Conservation (phyloP, 139 green algal species). For the Asterochloris sp. region DNA sequence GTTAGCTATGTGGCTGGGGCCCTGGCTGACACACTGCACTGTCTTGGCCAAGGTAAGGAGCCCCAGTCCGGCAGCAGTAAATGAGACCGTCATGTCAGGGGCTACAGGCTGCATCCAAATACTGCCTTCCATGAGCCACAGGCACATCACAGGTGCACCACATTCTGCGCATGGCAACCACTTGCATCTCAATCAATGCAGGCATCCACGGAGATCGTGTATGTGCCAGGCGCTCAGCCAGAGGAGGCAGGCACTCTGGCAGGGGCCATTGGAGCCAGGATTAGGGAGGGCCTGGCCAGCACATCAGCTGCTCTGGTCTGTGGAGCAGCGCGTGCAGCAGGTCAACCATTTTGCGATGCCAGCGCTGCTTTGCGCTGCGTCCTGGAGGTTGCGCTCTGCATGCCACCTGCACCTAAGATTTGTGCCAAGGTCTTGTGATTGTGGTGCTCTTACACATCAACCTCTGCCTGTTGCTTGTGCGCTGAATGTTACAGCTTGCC, state of each 20-base stretch:
- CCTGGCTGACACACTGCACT: no score
- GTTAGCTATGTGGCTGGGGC: no score
- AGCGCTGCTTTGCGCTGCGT: not conserved
- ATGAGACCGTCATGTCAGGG: no score
- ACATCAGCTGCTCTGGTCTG: conserved; percentile 17
- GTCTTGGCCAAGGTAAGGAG: no score
- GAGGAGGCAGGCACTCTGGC: conserved; percentile 22
- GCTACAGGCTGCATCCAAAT: no score
- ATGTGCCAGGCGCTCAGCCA: not conserved
- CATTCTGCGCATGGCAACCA: conserved; percentile 5
- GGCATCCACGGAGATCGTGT: conserved; percentile 10
- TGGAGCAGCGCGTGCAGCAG: conserved; percentile 15
- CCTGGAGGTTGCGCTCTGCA: not conserved
- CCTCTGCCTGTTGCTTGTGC: no score
- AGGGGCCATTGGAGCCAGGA: conserved; percentile 31
- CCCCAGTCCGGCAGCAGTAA: no score
- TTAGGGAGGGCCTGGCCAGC: conserved; percentile 38
- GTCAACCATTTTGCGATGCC: not conserved
- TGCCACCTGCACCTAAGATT: no score
- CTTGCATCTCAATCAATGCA: not conserved
- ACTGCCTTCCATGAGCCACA: no score
- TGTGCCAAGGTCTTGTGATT: no score
- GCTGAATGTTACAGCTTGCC: not conserved
- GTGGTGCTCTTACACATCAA: no score
- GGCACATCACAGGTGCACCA: no score